Evolutionary conservation across 1,284 basidiomycete species (phyloP), one percentile per base, ranked within the genome.

Genomic region (Ustilago xerochloae): DNA sequence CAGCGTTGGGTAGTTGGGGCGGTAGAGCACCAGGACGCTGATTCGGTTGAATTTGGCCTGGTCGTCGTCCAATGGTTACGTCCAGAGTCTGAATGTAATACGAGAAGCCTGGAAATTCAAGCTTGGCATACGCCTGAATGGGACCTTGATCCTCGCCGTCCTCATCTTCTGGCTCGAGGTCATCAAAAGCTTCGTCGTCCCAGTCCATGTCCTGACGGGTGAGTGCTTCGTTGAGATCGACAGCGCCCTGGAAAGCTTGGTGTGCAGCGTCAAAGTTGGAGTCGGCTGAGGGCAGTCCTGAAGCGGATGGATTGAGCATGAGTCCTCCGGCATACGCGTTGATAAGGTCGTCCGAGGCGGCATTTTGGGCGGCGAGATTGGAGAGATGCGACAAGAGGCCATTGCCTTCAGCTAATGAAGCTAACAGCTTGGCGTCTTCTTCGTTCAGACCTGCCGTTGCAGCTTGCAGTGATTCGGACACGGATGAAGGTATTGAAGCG

Each of bases 61-160:
- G 85, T 77, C 88, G 81, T 86, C 92, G 82, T 76, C 89, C 85
- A 86, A 90, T 92, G 62, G 91, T 86, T 61, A 92, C 90, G 28
- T 89, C 89, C 86, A 91, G 77, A 84, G 91, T 93, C 86, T 93
- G 92, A 46, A 91, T 89, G 86, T 92, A 93, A 85, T 92, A 93
- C 59, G 92, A 93, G 68, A 93, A 93, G 85, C 90, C 90, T 38
- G 92, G 92, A 82, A 96, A 96, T 84, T 93, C 92, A 45, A 96
- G 91, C 84, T 92, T 93, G 85, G 94, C 95, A 83, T 95, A 96
- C 58, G 93, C 93, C 84, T 91, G 90, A 82, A 94, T 94, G 36
- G 81, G 82, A 10, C 71, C 82, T 30, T 79, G 63, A 30, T 75
- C 73, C 22, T 75, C 45, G 10, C 54, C 67, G 16, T 70, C 67